Evolutionary conservation across 2,329 filamentous ascomycete species (phyloP).

Genomic region (Thielaviopsis euricoi): DNA sequence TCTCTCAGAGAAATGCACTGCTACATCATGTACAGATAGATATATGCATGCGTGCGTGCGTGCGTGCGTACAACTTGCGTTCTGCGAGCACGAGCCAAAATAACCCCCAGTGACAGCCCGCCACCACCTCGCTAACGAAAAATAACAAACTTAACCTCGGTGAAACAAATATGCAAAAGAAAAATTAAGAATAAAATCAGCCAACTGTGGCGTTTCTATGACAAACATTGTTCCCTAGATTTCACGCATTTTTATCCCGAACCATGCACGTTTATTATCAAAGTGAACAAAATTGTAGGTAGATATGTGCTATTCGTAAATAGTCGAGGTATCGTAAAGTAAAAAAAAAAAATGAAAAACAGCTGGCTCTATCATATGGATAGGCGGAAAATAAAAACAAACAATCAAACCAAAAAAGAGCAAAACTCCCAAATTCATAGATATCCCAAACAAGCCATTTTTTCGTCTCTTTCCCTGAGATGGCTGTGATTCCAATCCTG

Average conservation of each 20-base stretch:
- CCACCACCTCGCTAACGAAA: not conserved
- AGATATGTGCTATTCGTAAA: constrained; percentile 1
- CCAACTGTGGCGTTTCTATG: not conserved
- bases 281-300: not conserved
- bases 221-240: too few relatives aligned
- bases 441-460: constrained; percentile 9
- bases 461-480: constrained; percentile 10
- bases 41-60: too few relatives aligned
- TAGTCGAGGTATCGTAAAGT: constrained; percentile 9
- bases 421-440: constrained; percentile 3
- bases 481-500: constrained; percentile 9
- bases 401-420: constrained; percentile 1
- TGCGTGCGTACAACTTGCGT: not conserved
- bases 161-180: not conserved
- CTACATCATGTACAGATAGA: not conserved
- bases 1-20: not conserved
- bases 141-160: not conserved
- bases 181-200: too few relatives aligned
- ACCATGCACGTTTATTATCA: too few relatives aligned
- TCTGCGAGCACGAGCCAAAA: not conserved
- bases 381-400: not conserved
- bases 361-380: not conserved
- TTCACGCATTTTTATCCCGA: too few relatives aligned
- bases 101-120: not conserved
- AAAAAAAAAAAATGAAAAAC: constrained; percentile 3